Conservation (phyloP, 176 grass and related monocot genomes). For the Panicum miliaceum region DNA sequence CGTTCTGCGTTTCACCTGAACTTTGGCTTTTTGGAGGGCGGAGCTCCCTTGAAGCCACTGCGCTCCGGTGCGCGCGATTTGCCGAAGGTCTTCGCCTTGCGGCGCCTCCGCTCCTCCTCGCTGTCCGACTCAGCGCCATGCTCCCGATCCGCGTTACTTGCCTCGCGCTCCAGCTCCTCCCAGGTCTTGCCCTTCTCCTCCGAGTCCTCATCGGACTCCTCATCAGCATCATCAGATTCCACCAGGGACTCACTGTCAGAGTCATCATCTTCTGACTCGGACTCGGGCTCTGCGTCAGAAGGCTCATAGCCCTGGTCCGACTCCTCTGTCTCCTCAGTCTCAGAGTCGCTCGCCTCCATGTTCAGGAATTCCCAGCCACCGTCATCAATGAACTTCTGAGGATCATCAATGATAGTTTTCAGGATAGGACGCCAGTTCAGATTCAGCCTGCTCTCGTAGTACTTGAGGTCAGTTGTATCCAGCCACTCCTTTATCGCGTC, state of each 20-base stretch:
- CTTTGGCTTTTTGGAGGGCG: constrained; percentile 52
- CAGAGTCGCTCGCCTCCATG: constrained; percentile 91
- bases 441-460: constrained; percentile 92
- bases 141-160: constrained; percentile 75
- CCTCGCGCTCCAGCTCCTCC: constrained; percentile 90
- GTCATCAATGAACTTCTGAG: constrained; percentile 84
- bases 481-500: constrained; percentile 95
- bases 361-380: constrained; percentile 93
- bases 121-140: constrained; percentile 78
- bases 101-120: constrained; percentile 77
- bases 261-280: constrained; percentile 71
- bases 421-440: constrained; percentile 90
- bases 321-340: constrained; percentile 75
- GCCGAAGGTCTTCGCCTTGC: constrained; percentile 58
- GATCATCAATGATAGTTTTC: constrained; percentile 88
- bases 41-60: constrained; percentile 49
- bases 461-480: constrained; percentile 92
- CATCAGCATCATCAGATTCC: constrained; percentile 59
- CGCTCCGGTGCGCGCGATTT: constrained; percentile 51
- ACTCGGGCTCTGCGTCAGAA: constrained; percentile 75
- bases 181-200: constrained; percentile 97
- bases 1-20: constrained; percentile 54
- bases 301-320: constrained; percentile 84
- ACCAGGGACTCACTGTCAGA: constrained; percentile 61
- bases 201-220: constrained; percentile 61